A percentile compares a stretch with the other conserved stretches of the same genome.
phyloP scores from a whole-genome alignment of 2,329 filamentous ascomycete genomes.

The Fonsecaea pugnacius region DNA sequence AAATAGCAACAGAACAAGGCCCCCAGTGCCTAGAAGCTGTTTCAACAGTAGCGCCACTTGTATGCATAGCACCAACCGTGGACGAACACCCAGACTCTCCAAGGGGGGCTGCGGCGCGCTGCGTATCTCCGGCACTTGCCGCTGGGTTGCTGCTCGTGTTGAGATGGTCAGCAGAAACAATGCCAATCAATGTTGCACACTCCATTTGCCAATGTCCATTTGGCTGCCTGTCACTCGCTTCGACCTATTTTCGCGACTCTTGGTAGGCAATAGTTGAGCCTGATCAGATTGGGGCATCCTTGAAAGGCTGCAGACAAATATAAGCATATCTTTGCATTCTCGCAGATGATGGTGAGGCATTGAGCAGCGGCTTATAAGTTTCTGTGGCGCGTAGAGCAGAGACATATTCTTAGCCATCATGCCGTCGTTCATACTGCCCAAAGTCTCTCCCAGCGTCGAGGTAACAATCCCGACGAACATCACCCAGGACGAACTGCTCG shows the following conservation, averaged over 20 bases:
- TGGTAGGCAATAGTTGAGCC: neutral
- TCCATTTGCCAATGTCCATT: neutral
- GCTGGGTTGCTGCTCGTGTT: neutral
- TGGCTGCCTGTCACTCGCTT: neutral
- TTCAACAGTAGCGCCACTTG: neutral
- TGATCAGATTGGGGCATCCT: neutral
- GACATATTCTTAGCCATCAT: neutral
- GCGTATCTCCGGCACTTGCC: neutral
- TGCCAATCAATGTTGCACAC: neutral
- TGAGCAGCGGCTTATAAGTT: neutral
- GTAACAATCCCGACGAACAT: constrained; percentile 14
- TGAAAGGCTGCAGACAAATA: neutral
- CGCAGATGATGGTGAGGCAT: neutral
- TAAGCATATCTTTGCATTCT: neutral
- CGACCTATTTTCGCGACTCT: neutral
- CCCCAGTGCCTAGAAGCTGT: neutral
- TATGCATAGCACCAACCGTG: neutral
- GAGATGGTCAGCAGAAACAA: neutral
- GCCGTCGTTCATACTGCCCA: constrained; percentile 12
- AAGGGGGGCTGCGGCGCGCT: neutral
- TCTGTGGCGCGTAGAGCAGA: neutral
- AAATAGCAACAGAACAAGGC: neutral
- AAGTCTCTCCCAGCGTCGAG: constrained; percentile 5
- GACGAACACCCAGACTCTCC: neutral
- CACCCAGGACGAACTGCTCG: constrained; percentile 10